phyloP scores from a whole-genome alignment of 176 grass and related monocot species.

The Carex myosuroides region DNA sequence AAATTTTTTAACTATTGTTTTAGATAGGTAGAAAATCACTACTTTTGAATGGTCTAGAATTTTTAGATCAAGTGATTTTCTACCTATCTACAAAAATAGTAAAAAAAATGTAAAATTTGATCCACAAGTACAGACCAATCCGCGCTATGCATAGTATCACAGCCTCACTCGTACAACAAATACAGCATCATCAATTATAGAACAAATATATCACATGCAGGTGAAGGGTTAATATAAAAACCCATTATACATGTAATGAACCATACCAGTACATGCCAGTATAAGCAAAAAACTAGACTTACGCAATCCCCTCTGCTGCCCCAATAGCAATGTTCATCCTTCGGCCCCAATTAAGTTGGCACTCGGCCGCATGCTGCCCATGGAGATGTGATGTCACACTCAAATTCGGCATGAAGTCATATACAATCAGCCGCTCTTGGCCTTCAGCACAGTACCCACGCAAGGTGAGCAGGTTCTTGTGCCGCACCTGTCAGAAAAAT shows the following conservation, averaged over 20 bases:
- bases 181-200: too few relatives aligned
- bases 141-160: too few relatives aligned
- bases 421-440: slow-evolving; percentile 83
- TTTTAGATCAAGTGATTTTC: too few relatives aligned
- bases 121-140: too few relatives aligned
- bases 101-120: too few relatives aligned
- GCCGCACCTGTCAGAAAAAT: slow-evolving; percentile 35
- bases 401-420: slow-evolving; percentile 76
- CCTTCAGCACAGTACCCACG: slow-evolving; percentile 85
- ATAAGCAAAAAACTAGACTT: slow-evolving; percentile 28
- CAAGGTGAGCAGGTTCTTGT: slow-evolving; percentile 69
- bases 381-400: slow-evolving; percentile 83
- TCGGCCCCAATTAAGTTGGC: slow-evolving; percentile 58
- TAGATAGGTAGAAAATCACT: too few relatives aligned
- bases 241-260: neutral
- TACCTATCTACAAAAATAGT: too few relatives aligned
- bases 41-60: too few relatives aligned
- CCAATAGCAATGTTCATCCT: slow-evolving; percentile 70
- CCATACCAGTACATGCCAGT: neutral
- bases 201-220: too few relatives aligned
- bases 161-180: too few relatives aligned
- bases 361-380: slow-evolving; percentile 64
- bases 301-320: slow-evolving; percentile 84
- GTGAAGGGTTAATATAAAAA: neutral
- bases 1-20: too few relatives aligned